These are phyloP conservation scores for Anisodus acutangulus DNA, from an alignment of 257 asterid species.

Conservation along the genomic window DNA sequence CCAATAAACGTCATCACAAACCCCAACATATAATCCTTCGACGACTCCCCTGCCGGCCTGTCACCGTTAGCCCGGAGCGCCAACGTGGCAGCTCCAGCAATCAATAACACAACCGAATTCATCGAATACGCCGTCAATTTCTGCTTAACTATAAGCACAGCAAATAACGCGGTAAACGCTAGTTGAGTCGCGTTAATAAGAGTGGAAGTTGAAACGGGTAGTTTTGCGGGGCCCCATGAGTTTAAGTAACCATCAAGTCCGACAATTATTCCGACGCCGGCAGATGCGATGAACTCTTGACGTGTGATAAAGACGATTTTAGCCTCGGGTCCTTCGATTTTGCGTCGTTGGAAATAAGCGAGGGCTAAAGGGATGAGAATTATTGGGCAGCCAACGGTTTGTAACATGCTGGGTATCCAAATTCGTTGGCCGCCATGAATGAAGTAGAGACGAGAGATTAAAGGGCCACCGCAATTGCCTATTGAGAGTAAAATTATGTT, in stretches of 20 bases:
- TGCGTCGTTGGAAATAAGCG: conserved; percentile 35
- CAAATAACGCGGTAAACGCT: conserved; percentile 40
- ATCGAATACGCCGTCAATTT: conserved; percentile 35
- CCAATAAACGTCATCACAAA: conserved; percentile 39
- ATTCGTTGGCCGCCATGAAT: conserved; percentile 38
- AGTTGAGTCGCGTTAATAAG: conserved; percentile 39
- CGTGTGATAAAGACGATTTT: conserved; percentile 26
- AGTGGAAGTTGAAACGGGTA: conserved; percentile 41
- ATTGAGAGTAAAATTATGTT: conserved; percentile 31
- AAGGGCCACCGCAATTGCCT: conserved; percentile 40
- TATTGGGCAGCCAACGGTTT: conserved; percentile 42
- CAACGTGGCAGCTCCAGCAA: conserved; percentile 37
- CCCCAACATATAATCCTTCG: conserved; percentile 36
- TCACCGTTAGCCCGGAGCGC: conserved; percentile 32
- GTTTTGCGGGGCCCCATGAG: conserved; percentile 37
- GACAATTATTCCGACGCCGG: conserved; percentile 32
- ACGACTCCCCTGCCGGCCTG: conserved; percentile 37
- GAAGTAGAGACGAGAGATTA: conserved; percentile 40
- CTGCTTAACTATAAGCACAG: conserved; percentile 34
- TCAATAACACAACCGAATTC: conserved; percentile 36
- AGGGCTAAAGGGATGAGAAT: conserved; percentile 36
- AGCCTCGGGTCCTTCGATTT: conserved; percentile 25
- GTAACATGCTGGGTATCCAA: conserved; percentile 40
- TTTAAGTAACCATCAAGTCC: conserved; percentile 40
- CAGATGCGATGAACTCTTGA: conserved; percentile 2